Percentiles rank a stretch among this genome's conserved stretches.
phyloP scores from a whole-genome alignment of 768 basidiomycete species.

The Gyrodon lividus region DNA sequence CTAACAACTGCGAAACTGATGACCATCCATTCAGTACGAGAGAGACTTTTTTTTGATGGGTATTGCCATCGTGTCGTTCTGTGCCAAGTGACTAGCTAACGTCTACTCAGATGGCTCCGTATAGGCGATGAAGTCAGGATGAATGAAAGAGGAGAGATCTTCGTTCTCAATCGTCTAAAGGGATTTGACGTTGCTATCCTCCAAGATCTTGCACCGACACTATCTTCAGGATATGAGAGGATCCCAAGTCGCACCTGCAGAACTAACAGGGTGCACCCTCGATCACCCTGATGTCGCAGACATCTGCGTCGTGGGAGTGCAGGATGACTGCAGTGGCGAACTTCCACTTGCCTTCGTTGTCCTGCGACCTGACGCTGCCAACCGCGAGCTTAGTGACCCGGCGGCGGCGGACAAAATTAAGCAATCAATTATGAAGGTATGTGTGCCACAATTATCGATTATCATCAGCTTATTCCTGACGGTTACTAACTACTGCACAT shows the following conservation, averaged over 20 bases:
- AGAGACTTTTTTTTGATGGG: constrained; percentile 59
- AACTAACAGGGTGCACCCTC: constrained; percentile 64
- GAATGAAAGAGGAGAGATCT: constrained; percentile 60
- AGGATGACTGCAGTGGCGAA: constrained; percentile 76
- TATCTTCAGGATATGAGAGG: constrained; percentile 55
- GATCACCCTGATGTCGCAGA: constrained; percentile 60
- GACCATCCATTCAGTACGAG: constrained; percentile 43
- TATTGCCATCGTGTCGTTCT: neutral
- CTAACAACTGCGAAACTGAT: constrained; percentile 4
- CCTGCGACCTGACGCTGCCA: constrained; percentile 39
- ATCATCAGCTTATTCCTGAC: too few species aligned
- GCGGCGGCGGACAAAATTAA: constrained; percentile 36
- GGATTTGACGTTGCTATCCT: constrained; percentile 18
- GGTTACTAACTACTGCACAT: neutral
- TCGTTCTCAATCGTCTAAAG: constrained; percentile 73
- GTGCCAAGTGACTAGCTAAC: neutral
- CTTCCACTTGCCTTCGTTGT: constrained; percentile 71
- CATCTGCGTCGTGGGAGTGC: constrained; percentile 62
- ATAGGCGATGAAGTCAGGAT: constrained; percentile 73
- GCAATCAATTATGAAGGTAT: constrained; percentile 54
- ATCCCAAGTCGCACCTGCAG: constrained; percentile 61
- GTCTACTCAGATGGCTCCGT: constrained; percentile 51
- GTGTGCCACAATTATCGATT: too few species aligned
- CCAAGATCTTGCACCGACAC: neutral
- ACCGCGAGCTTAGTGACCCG: constrained; percentile 32